Percentiles rank a stretch among this genome's conserved stretches.
Evolutionary conservation across 495 filamentous ascomycete genomes (phyloP).

Genomic region (Xylaria longipes): DNA sequence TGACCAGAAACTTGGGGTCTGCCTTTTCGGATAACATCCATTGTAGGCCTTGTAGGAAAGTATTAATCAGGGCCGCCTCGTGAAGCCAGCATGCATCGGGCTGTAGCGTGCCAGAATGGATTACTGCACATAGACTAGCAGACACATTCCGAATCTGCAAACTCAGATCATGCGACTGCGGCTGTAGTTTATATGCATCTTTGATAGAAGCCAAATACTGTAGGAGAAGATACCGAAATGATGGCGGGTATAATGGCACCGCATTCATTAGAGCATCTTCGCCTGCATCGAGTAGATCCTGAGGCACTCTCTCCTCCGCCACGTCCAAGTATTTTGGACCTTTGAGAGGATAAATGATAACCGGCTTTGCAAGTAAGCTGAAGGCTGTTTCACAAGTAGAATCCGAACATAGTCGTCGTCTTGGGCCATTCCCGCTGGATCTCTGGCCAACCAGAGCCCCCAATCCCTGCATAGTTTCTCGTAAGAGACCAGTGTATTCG

Average conservation of each 20-base stretch:
- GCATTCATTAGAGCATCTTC: conserved; percentile 47
- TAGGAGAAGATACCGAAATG: conserved; percentile 38
- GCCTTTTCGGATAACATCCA: conserved; percentile 35
- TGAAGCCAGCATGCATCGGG: conserved; percentile 23
- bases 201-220: conserved; percentile 35
- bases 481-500: conserved; percentile 42
- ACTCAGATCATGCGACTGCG: conserved; percentile 29
- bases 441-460: conserved; percentile 46
- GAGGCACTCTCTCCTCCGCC: conserved; percentile 35
- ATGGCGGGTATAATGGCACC: conserved; percentile 44
- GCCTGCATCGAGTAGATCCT: conserved; percentile 47
- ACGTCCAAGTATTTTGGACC: conserved; percentile 24
- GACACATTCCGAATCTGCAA: conserved; percentile 34
- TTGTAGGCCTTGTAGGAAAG: conserved; percentile 28
- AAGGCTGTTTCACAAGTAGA: conserved; percentile 45
- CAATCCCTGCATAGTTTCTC: conserved; percentile 48
- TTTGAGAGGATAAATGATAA: conserved; percentile 33
- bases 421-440: conserved; percentile 21
- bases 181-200: conserved; percentile 29
- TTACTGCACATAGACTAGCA: conserved; percentile 30
- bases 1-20: conserved; percentile 32
- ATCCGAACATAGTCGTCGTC: conserved; percentile 40
- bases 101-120: conserved; percentile 14
- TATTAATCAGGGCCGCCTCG: conserved; percentile 31
- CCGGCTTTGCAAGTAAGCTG: conserved; percentile 32